Base-by-base conservation (phyloP, 1,284 basidiomycete species). In the Mycosarcoma mackinlayi region DNA sequence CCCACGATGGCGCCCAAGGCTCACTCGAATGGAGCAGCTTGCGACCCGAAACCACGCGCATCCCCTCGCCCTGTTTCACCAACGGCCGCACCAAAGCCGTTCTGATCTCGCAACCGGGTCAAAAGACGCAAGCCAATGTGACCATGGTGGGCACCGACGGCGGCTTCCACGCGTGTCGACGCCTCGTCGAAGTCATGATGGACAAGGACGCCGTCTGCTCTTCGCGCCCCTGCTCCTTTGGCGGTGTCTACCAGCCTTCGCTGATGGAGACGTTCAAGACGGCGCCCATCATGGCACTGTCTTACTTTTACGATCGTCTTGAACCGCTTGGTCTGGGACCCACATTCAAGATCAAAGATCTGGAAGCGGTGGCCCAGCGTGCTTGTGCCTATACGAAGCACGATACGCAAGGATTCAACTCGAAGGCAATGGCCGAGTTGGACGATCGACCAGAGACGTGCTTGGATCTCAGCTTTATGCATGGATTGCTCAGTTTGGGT, bases 271-370 rank as follows among this genome's bases (percentile, higher is more conserved):
- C 92, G 6, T 98, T 98, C 88, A 75, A 71, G 10, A 73, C 75
- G 2, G 79, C 83, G n/a, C 83, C 84, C 30, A 77, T 80, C 48
- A 64, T 79, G 27, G 75, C 77, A 10, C 67, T 78, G 11, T 97
- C 94, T 25, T 98, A 98, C 87, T 98, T 98, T 85, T 96, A 93
- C 85, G 95, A 98, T 86, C 91, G 96, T 35, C 86, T 96, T 63
- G 85, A 87, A 35, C 95, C 94, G 0, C 88, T 98, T 60, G 86
- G 94, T 39, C 84, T 85, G 44, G 82, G 77, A 13, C 79, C 63
- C 38, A 76, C 76, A 21, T 83, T 79, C 48, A 76, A 76, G 21
- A 67, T 81, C 45, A 46, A 41, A 13, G 55, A 77, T 16, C 61
- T 82, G 4, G 57, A 49, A 19, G 55, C 55, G 10, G 48, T 81